These are phyloP conservation scores for Yamadazyma sp. DNA, from an alignment of 1,139 yeast species.

Conservation along the genomic window DNA sequence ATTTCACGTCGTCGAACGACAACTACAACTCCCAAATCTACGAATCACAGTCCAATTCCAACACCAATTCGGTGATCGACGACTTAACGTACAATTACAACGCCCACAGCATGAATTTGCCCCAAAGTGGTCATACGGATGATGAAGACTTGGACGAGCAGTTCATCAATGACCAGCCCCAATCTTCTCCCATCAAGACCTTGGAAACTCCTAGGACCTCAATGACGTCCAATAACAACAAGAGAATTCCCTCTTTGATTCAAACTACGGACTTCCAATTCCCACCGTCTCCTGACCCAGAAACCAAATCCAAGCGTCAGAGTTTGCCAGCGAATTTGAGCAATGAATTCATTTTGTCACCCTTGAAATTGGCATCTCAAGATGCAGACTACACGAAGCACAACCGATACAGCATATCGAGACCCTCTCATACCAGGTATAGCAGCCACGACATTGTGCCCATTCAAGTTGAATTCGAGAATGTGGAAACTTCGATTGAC, in stretches of 20 bases:
- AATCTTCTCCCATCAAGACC: constrained; percentile 16
- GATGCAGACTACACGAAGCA: constrained; percentile 10
- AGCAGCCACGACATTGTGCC: constrained; percentile 48
- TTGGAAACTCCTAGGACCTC: constrained; percentile 13
- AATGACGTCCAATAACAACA: background rate
- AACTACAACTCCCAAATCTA: background rate
- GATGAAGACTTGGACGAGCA: constrained; percentile 1
- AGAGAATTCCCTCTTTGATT: constrained; percentile 16
- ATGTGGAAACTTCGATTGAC: background rate
- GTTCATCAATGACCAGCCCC: constrained; percentile 11
- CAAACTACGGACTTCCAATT: constrained; percentile 19
- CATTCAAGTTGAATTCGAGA: constrained; percentile 46
- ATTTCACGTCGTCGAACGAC: constrained; percentile 1
- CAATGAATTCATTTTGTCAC: constrained; percentile 44
- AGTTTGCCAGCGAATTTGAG: constrained; percentile 37
- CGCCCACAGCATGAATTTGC: constrained; percentile 24
- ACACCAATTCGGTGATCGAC: constrained; percentile 14
- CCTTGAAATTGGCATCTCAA: constrained; percentile 35
- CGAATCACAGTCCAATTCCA: constrained; percentile 5
- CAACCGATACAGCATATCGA: constrained; percentile 28
- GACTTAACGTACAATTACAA: constrained; percentile 16
- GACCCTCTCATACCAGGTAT: constrained; percentile 40
- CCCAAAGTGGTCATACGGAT: constrained; percentile 22
- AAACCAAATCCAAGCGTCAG: constrained; percentile 26
- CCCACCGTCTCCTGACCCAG: constrained; percentile 41